Evolutionary conservation across 1,284 basidiomycete species (phyloP).

Genomic region (Moesziomyces sp.): DNA sequence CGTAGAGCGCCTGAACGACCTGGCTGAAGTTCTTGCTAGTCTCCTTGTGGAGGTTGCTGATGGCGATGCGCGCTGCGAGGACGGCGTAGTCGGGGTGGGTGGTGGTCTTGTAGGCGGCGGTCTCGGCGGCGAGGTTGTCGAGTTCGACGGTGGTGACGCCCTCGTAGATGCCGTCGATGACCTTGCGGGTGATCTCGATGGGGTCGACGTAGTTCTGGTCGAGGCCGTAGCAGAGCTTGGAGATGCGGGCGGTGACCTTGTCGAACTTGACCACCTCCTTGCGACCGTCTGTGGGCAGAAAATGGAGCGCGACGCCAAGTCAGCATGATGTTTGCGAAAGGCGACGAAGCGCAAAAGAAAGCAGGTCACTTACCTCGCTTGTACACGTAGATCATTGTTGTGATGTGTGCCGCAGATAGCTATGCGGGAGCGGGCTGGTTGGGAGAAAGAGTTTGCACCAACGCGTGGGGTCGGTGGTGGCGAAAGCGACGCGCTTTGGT

Average conservation of each 20-base stretch:
- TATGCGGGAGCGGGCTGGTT: constrained; percentile 11
- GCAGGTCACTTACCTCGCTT: constrained; percentile 58
- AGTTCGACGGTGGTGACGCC: constrained; percentile 97
- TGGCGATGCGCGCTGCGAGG: constrained; percentile 96
- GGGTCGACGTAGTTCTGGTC: constrained; percentile 93
- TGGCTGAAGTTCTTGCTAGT: constrained; percentile 96
- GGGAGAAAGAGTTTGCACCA: constrained; percentile 12
- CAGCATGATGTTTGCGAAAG: constrained; percentile 1
- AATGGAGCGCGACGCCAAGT: neutral
- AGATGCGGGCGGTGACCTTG: constrained; percentile 77
- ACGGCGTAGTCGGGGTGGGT: constrained; percentile 95
- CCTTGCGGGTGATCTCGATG: constrained; percentile 77
- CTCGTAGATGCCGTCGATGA: constrained; percentile 92
- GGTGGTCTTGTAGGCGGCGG: constrained; percentile 95
- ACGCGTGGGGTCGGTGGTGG: constrained; percentile 17
- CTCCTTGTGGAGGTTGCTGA: constrained; percentile 99
- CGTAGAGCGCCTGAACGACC: constrained; percentile 89
- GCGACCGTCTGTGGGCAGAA: constrained; percentile 56
- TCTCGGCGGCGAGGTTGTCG: constrained; percentile 83
- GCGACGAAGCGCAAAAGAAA: neutral
- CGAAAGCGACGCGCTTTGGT: constrained; percentile 2
- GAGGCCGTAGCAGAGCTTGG: constrained; percentile 96
- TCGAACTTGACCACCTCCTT: constrained; percentile 67
- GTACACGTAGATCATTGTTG: constrained; percentile 65
- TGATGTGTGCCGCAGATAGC: constrained; percentile 8